Base-by-base conservation (phyloP, 148 eudicot species). In the Rhododendron mucronatum region DNA sequence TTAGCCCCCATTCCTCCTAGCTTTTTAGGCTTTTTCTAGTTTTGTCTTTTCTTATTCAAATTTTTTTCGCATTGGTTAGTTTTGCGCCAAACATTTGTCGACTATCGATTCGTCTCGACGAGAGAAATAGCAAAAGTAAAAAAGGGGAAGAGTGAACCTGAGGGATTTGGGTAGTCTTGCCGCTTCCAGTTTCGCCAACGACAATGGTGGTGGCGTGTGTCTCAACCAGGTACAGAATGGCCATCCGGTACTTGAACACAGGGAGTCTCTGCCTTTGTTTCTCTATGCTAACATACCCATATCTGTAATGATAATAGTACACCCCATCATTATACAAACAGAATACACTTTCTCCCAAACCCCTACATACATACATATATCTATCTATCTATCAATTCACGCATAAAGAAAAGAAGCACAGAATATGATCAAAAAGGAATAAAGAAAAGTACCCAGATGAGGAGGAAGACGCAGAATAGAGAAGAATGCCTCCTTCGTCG, bases 141-240 rank as follows among this genome's bases (percentile, higher is more conserved):
- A 47, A 47, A 59, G 63, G 21, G 53, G 2, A 45, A 57, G 50
- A 48, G 45, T 14, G 53, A 78, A 93, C 99, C 96, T 94, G 99
- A 87, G 99, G 99, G 75, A 97, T 95, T 86, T 97, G 99, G 83
- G 99, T 97, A 59, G 98, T 97, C 89, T 95, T 97, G 33, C 98
- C 98, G 77, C 98, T 94, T 12, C 99, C 98, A 3, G 98, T 95
- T 83, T 97, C 98, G 28, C 99, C 99, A 81, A 97, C 98, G 59
- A 97, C 84, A 50, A 97, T 91, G 44, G 96, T 90, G 45, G 96
- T 95, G 78, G 98, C 91, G 83, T 92, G 98, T 47, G 91, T 91
- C 89, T 97, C 99, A 73, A 97, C 98, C 28, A 95, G 91, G 84
- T 91, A 97, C 39, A 97, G 92, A 85, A 97, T 91, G 63, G 94